Percentiles rank a stretch among this genome's conserved stretches.
Conservation (phyloP, 306 rosid genomes). For the Canavalia ensiformis region DNA sequence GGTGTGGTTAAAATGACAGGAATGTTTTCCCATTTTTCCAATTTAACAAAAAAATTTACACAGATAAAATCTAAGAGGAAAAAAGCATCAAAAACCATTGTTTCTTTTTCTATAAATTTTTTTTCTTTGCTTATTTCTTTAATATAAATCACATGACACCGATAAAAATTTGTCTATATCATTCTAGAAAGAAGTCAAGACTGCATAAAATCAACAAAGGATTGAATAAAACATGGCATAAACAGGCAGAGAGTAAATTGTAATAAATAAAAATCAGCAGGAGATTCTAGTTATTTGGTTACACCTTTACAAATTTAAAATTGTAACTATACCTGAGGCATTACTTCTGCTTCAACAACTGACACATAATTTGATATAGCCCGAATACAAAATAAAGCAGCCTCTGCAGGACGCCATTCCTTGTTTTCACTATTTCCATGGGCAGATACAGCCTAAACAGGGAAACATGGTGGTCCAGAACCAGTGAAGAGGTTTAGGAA, state of each 20-base stretch:
- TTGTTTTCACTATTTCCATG: conserved; percentile 71
- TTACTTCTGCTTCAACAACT: conserved; percentile 87
- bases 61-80: neutral
- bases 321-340: conserved; percentile 84
- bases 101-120: neutral
- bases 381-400: conserved; percentile 94
- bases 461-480: neutral
- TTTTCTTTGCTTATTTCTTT: neutral
- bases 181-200: neutral
- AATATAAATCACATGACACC: conserved; percentile 2
- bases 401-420: conserved; percentile 98
- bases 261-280: conserved; percentile 3
- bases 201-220: neutral
- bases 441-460: conserved; percentile 78
- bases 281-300: conserved; percentile 2
- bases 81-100: neutral
- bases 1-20: conserved; percentile 18
- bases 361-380: conserved; percentile 93
- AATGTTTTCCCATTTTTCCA: neutral
- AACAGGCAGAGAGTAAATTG: neutral
- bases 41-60: conserved; percentile 11
- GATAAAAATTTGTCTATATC: conserved; percentile 23
- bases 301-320: conserved; percentile 31
- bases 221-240: neutral
- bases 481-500: conserved; percentile 40